phyloP scores from a whole-genome alignment of 139 green algal genomes.

The Chlamydomonas eustigma region DNA sequence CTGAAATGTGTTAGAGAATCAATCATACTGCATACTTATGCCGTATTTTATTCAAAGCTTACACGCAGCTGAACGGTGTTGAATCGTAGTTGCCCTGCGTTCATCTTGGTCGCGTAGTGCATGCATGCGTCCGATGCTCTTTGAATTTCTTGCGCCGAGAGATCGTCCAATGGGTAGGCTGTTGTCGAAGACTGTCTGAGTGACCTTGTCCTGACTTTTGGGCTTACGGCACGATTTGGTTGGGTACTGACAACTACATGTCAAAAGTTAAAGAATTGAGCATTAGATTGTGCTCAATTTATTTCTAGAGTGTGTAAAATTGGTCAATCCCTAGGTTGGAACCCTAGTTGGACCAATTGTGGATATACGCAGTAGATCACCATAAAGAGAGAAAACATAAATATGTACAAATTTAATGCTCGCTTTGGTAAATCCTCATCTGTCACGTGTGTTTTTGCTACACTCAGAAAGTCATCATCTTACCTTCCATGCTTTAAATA shows the following conservation, averaged over 20 bases:
- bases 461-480: too few relatives aligned
- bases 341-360: neutral
- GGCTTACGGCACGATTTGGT: neutral
- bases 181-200: neutral
- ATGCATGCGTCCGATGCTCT: neutral
- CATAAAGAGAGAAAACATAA: too few relatives aligned
- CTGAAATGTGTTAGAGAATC: neutral
- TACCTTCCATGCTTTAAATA: conserved; percentile 5
- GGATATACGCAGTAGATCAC: neutral
- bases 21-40: neutral
- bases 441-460: too few relatives aligned
- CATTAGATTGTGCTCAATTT: neutral
- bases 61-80: conserved; percentile 9
- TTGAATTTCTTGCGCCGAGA: neutral
- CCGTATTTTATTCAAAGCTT: too few relatives aligned
- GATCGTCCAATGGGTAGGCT: neutral
- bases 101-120: neutral
- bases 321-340: neutral
- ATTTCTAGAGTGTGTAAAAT: neutral
- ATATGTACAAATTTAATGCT: too few relatives aligned
- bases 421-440: too few relatives aligned
- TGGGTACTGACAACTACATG: neutral
- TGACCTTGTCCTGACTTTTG: neutral
- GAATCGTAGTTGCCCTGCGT: neutral
- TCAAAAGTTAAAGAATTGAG: neutral